A percentile compares a stretch with the other conserved stretches of the same genome.
Evolutionary conservation across 345 rosid genomes (phyloP).

Genomic region (Pseudoturritis turrita): DNA sequence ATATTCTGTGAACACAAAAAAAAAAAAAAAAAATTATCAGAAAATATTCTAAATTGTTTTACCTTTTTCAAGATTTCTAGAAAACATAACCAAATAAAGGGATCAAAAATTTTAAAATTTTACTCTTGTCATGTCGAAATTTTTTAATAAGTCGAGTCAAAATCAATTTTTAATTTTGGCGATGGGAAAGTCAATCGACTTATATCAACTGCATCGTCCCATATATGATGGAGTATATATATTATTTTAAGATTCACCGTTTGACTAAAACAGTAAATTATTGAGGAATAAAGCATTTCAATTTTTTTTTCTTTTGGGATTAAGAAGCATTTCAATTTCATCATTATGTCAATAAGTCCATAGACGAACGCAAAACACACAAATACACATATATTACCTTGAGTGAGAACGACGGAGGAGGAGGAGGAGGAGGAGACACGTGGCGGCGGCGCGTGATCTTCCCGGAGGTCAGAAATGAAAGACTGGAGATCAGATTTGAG

Average conservation of each 20-base stretch:
- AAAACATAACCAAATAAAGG: neutral
- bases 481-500: constrained; percentile 44
- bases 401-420: constrained; percentile 31
- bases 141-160: neutral
- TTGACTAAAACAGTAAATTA: too few species aligned
- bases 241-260: too few species aligned
- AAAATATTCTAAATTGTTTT: neutral
- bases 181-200: neutral
- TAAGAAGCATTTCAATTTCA: neutral
- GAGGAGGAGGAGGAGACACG: constrained; percentile 10
- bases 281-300: too few species aligned
- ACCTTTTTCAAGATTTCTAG: neutral
- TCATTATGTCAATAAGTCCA: neutral
- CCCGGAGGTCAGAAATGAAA: constrained; percentile 37
- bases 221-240: too few species aligned
- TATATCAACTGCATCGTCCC: too few species aligned
- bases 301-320: too few species aligned
- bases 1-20: too few species aligned
- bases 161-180: neutral
- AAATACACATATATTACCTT: constrained; percentile 28
- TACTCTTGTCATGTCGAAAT: neutral
- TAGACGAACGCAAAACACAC: neutral
- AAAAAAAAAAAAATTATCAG: too few species aligned
- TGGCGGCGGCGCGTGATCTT: constrained; percentile 28
- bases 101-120: neutral